Evolutionary conservation across 2,329 filamentous ascomycete genomes (phyloP), one percentile per base, ranked within the genome.

Genomic region (Colletotrichum lini): DNA sequence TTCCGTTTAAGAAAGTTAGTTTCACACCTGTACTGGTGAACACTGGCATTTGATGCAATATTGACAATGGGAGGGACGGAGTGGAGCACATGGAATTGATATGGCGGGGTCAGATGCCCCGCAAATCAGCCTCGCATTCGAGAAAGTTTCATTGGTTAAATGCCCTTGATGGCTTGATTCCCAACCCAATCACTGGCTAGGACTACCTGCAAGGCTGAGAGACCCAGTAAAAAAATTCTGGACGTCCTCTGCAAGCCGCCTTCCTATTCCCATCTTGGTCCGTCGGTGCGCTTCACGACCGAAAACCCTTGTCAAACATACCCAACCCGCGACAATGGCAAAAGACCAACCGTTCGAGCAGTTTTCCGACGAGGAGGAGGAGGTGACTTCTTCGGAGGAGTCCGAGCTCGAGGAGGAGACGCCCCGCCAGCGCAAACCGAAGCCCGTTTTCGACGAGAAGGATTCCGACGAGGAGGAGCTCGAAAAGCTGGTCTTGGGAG

Each of bases 401-500:
- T 72, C 72, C 1, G 78, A 78, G 16, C 70, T 78, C 38, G 76
- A 78, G 59, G 75, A 77, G 23, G 74, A 74, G 53, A 74, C 72
- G 42, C 72, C 71, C 42, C 65, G 75, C 73, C 66, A 73, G 75
- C 66, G 76, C 68, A 68, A 71, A 49, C 68, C 69, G 53, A 75
- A 73, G 40, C 74, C 70, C 68, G 63, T 65, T 61, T 75, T 82
- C 64, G 80, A 79, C 65, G 91, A 93, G 61, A 96, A 96, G 79
- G 94, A 97, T 79, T 91, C 90, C 16, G 91, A 93, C 63, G 95
- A 98, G 80, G 90, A 93, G 78, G 94, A 96, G 79, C 89, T 98
- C 40, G 96, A 98, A 84, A 90, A 91, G 74, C 85, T 98, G 73
- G 93, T 99, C 4, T 93, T 99, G 73, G 96, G 96, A 66, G 93